Evolutionary conservation across 2,329 filamentous ascomycete species (phyloP).

Genomic region (Hirsutella minnesotensis): DNA sequence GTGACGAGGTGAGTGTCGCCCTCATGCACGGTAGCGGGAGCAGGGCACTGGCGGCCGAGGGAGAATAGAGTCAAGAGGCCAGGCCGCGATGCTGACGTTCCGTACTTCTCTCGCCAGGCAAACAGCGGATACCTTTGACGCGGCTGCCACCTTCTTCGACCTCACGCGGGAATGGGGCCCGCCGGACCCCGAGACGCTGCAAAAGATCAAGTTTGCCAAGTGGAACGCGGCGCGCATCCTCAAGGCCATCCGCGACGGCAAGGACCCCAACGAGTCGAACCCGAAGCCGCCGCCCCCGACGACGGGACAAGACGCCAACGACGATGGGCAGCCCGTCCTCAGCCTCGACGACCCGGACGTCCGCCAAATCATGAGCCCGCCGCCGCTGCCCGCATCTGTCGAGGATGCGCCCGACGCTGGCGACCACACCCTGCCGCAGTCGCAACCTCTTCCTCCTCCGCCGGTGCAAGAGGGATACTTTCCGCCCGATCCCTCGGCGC

Average conservation of each 20-base stretch:
- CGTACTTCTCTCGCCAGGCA: conserved; percentile 56
- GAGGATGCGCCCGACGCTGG: conserved; percentile 42
- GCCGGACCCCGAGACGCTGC: conserved; percentile 59
- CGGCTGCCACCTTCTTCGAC: conserved; percentile 85
- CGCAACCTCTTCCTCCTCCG: conserved; percentile 12
- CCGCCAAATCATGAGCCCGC: conserved; percentile 27
- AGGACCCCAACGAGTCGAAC: conserved; percentile 87
- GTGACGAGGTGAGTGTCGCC: conserved; percentile 53
- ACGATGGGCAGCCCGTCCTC: conserved; percentile 27
- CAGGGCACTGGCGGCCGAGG: too few relatives aligned
- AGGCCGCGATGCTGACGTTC: too few relatives aligned
- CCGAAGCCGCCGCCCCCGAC: conserved; percentile 39
- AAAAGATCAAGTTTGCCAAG: conserved; percentile 94
- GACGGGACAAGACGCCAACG: too few relatives aligned
- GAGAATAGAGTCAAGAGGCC: too few relatives aligned
- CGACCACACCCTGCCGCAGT: conserved; percentile 12
- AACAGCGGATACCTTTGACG: conserved; percentile 89
- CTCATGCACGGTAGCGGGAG: not conserved
- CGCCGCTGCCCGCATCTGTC: conserved; percentile 29
- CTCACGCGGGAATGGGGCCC: conserved; percentile 74
- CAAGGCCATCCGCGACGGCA: conserved; percentile 80
- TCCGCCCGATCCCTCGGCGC: conserved; percentile 10
- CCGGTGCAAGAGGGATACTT: conserved; percentile 20
- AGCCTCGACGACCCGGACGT: conserved; percentile 56
- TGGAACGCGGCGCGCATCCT: conserved; percentile 87